Conservation (phyloP, 192 early-diverging fungal genomes). For the Geranomyces michiganensis region DNA sequence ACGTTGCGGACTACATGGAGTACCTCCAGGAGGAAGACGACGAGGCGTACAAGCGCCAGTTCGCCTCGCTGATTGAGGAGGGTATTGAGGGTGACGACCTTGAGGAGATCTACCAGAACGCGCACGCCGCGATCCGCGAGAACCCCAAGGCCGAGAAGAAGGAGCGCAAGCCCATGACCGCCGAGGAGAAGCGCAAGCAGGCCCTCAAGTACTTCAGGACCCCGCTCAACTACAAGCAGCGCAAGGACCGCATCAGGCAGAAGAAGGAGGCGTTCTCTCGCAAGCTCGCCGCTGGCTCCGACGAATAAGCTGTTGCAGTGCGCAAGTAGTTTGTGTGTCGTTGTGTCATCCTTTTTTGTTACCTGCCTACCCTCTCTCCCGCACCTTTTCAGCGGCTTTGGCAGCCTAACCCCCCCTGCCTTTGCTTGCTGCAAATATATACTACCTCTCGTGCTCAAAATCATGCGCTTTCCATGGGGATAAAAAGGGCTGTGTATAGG, state of each 20-base stretch:
- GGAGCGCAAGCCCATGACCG: conserved; percentile 54
- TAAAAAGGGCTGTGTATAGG: no score
- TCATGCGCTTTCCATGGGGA: no score
- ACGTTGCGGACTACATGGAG: conserved; percentile 98
- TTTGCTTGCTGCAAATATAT: no score
- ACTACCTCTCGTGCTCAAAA: no score
- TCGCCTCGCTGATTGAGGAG: conserved; percentile 88
- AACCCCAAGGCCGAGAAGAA: conserved; percentile 75
- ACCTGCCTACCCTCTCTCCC: no score
- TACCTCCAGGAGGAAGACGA: conserved; percentile 98
- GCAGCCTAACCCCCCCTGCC: no score
- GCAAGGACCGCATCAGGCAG: conserved; percentile 84
- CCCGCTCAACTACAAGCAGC: conserved; percentile 87
- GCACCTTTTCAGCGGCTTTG: no score
- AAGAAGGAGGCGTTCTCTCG: conserved; percentile 81
- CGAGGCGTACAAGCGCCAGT: conserved; percentile 96
- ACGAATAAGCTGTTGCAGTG: conserved; percentile 20
- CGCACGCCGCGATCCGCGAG: conserved; percentile 93
- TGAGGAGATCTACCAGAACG: conserved; percentile 92
- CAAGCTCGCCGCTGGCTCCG: conserved; percentile 29
- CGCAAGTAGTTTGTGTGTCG: conserved; percentile 3
- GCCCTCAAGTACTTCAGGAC: conserved; percentile 69
- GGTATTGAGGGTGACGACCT: conserved; percentile 86
- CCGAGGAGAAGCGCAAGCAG: conserved; percentile 72
- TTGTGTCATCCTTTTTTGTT: no score